Evolutionary conservation across 768 basidiomycete species (phyloP).

Genomic region (Rickenella mellea): DNA sequence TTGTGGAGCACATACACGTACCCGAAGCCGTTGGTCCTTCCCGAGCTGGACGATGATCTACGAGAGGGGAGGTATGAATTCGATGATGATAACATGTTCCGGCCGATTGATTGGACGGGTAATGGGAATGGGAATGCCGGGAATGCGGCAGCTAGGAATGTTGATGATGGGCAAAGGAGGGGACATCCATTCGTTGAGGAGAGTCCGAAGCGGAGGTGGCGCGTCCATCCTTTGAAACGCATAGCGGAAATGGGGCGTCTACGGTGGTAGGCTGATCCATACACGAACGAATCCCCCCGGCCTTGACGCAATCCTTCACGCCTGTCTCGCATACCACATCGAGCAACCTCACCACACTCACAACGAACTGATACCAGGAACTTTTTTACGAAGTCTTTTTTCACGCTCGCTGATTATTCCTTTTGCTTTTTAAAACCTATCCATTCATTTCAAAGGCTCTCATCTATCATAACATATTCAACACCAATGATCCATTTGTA

Average conservation of each 20-base stretch:
- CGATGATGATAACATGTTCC: not conserved
- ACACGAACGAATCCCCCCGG: too few species aligned
- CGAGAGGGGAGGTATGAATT: not conserved
- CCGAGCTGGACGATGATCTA: not conserved
- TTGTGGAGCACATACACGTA: constrained; percentile 1
- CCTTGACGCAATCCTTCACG: too few species aligned
- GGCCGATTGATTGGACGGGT: too few species aligned
- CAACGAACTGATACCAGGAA: too few species aligned
- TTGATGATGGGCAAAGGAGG: not conserved
- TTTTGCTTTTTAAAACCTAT: too few species aligned
- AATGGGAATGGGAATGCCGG: not conserved
- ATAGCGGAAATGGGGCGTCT: not conserved
- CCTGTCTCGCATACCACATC: too few species aligned
- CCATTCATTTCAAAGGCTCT: too few species aligned
- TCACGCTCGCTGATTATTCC: too few species aligned
- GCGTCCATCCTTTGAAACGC: constrained; percentile 1
- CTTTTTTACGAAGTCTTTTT: too few species aligned
- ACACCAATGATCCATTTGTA: too few species aligned
- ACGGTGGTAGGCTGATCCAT: not conserved
- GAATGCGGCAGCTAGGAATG: not conserved
- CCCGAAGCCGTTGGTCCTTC: not conserved
- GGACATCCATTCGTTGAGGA: not conserved
- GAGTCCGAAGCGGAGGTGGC: not conserved
- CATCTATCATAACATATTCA: too few species aligned
- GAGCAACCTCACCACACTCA: too few species aligned